A percentile compares a stretch with the other conserved stretches of the same genome.
Conservation (phyloP, 2,329 filamentous ascomycete genomes). For the Pseudocercospora musae region DNA sequence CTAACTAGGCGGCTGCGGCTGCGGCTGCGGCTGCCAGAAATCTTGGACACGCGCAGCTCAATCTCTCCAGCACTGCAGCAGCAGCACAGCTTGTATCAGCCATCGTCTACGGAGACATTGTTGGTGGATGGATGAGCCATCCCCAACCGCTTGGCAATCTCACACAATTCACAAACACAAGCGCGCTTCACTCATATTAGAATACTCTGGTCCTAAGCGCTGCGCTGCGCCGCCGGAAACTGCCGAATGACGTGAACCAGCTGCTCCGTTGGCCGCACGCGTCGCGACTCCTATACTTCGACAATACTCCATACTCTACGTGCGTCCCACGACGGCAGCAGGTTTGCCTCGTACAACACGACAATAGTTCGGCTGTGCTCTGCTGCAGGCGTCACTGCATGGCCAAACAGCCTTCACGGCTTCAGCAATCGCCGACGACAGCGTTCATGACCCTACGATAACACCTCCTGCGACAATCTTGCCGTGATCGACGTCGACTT, state of each 20-base stretch:
- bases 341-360: not conserved
- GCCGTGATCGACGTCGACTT: not conserved
- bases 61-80: not conserved
- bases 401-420: not conserved
- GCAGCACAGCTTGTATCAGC: not conserved
- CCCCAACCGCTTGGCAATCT: not conserved
- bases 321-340: not conserved
- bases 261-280: not conserved
- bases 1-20: too few relatives aligned
- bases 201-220: too few relatives aligned
- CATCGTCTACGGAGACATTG: not conserved
- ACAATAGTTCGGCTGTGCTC: not conserved
- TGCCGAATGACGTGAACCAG: not conserved
- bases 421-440: not conserved
- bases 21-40: not conserved
- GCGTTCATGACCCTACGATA: not conserved
- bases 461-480: not conserved
- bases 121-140: not conserved
- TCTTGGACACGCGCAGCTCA: not conserved
- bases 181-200: not conserved
- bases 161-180: not conserved
- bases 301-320: too few relatives aligned
- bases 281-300: not conserved
- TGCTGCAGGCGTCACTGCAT: not conserved
- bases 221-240: too few relatives aligned